phyloP scores from a whole-genome alignment of 75 land plant species.

The Ceratopteris richardii region DNA sequence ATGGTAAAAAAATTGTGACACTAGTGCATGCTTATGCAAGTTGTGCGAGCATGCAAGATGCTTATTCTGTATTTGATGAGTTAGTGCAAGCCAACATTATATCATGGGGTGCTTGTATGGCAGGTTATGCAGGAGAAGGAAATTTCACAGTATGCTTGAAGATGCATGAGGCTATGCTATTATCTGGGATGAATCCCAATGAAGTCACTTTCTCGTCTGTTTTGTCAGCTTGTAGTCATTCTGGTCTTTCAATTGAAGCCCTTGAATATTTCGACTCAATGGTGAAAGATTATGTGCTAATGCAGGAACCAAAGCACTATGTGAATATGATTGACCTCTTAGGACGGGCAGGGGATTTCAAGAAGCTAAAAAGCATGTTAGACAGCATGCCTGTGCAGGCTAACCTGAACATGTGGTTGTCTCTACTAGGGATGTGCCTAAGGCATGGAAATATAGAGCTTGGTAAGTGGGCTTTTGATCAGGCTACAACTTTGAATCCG shows the following conservation, averaged over 20 bases:
- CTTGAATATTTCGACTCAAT: constrained; percentile 2
- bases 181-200: constrained; percentile 2
- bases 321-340: constrained; percentile 22
- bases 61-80: constrained; percentile 5
- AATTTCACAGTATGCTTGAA: not conserved
- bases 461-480: constrained; percentile 5
- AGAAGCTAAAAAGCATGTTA: constrained; percentile 14
- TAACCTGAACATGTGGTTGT: constrained; percentile 12
- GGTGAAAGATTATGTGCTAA: not conserved
- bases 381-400: constrained; percentile 21
- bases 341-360: constrained; percentile 18
- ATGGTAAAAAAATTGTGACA: not conserved
- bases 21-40: constrained; percentile 1
- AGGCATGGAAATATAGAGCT: constrained; percentile 9
- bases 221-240: constrained; percentile 28
- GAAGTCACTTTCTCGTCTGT: constrained; percentile 18
- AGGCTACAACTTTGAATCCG: constrained; percentile 11
- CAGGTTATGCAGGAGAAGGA: constrained; percentile 7
- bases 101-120: constrained; percentile 8
- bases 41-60: constrained; percentile 3
- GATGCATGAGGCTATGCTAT: constrained; percentile 4
- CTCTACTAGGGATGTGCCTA: constrained; percentile 17
- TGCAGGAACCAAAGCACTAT: not conserved
- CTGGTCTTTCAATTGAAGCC: constrained; percentile 20
- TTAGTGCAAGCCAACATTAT: constrained; percentile 6